Evolutionary conservation across 208 protist genomes (phyloP), one percentile per base, ranked within the genome.

Genomic region (Acanthamoeba divionensis): DNA sequence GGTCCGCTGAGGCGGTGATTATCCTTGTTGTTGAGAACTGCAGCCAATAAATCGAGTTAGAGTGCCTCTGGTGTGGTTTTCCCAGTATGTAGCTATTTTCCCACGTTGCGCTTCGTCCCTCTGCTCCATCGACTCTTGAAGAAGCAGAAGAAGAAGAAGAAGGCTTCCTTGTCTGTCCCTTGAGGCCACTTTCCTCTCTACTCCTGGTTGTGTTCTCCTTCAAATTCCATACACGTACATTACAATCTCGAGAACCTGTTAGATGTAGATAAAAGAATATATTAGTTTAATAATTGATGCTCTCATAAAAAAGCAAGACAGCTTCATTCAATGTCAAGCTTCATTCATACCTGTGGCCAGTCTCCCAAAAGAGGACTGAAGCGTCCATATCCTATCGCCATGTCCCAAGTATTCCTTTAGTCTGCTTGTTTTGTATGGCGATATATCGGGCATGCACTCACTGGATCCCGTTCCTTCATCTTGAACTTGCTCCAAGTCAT

Each of bases 1-100:
- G 69, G 15, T 79, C 69, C 0, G 69, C 69, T 5, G 69, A 79
- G 2, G 69, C 69, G 18, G 69, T 79, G 12, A 79, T 36, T 4
- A 79, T 79, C 26, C 69, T 41, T 12, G 69, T 79, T 12, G 69
- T 60, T 7, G 69, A 79, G 41, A 55, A 79, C 45, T 79, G 69
- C 21, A 79, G 41, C 69, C 69, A 79, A 21, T 79, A 79, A 29
- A 79, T 79, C 1, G 69, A 79, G n/a, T 79, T 79, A n/a, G 69
- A 36, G 41, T 79, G 69, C 69, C 44, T 55, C n/a, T 80, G 69
- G 45, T 80, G 44, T 10, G 69, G 69, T 13, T 80, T 80, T 3
- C 69, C 69, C 1, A 80, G 44, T 13, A 80, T 55, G 45, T 80
- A 80, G 44, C 44, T 80, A n/a, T n/a, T n/a, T n/a, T n/a, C n/a